Percentiles rank a stretch among this genome's conserved stretches.
Conservation (phyloP, 306 rosid genomes). For the Glycyrrhiza uralensis region DNA sequence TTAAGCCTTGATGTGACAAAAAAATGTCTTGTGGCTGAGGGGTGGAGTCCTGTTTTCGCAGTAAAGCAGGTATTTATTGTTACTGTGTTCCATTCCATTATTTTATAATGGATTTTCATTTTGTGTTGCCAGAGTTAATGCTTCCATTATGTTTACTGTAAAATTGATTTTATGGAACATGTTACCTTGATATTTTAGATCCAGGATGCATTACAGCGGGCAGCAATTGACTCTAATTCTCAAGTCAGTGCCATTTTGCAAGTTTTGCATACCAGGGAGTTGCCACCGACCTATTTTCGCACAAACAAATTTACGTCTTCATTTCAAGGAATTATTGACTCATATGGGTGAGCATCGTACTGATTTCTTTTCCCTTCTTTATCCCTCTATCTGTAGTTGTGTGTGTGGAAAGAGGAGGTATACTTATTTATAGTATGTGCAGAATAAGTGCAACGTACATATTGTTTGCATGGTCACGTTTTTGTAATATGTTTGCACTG, state of each 20-base stretch:
- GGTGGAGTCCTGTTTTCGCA: slow-evolving; percentile 94
- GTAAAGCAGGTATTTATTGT: slow-evolving; percentile 62
- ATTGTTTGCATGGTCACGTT: slow-evolving; percentile 16
- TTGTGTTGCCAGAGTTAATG: slow-evolving; percentile 11
- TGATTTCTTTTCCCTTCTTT: neutral
- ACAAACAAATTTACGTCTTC: slow-evolving; percentile 74
- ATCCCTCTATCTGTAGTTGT: neutral
- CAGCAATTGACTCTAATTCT: slow-evolving; percentile 65
- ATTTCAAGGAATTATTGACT: slow-evolving; percentile 76
- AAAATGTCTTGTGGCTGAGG: slow-evolving; percentile 95
- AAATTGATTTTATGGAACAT: slow-evolving; percentile 1
- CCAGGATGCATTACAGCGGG: slow-evolving; percentile 63
- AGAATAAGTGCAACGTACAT: slow-evolving; percentile 15
- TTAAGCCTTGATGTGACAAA: slow-evolving; percentile 94
- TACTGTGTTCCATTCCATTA: neutral
- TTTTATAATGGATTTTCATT: slow-evolving; percentile 11
- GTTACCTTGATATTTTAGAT: slow-evolving; percentile 44
- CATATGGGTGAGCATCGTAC: slow-evolving; percentile 69
- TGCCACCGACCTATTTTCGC: slow-evolving; percentile 65
- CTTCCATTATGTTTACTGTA: neutral
- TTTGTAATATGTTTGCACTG: neutral
- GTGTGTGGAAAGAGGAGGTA: slow-evolving; percentile 6
- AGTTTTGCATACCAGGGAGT: slow-evolving; percentile 68
- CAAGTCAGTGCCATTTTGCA: slow-evolving; percentile 78
- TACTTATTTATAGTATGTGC: slow-evolving; percentile 6